phyloP scores from a whole-genome alignment of 257 asterid genomes.

The Linaria vulgaris region DNA sequence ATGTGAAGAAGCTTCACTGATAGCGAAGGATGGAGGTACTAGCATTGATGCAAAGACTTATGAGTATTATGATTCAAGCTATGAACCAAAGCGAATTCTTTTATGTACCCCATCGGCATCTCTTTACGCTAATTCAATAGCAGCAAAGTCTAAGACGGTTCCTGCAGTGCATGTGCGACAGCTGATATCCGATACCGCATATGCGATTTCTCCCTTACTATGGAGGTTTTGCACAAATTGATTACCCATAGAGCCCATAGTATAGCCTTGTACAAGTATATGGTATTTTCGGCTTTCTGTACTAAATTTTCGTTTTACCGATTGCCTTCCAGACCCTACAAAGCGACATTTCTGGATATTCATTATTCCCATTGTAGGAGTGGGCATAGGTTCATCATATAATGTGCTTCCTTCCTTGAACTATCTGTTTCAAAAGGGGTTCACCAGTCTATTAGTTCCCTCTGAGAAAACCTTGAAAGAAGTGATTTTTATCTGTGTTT shows the following conservation, averaged over 20 bases:
- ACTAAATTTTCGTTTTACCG: background rate
- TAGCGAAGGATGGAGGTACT: background rate
- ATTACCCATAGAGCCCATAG: background rate
- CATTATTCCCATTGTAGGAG: constrained; percentile 9
- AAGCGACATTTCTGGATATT: constrained; percentile 3
- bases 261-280: background rate
- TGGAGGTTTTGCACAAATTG: background rate
- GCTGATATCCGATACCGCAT: constrained; percentile 1
- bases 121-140: background rate
- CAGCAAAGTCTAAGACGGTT: constrained; percentile 1
- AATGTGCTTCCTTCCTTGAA: constrained; percentile 11
- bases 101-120: background rate
- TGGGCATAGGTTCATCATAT: constrained; percentile 1
- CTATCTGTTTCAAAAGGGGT: constrained; percentile 9
- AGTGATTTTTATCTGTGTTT: background rate
- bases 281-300: constrained; percentile 2
- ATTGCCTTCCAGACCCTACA: background rate
- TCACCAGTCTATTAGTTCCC: constrained; percentile 1
- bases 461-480: no score
- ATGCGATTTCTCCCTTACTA: background rate
- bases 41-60: constrained; percentile 4
- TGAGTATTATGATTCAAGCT: background rate
- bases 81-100: background rate
- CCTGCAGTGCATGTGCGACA: background rate
- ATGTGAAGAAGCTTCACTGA: constrained; percentile 1